phyloP scores from a whole-genome alignment of 1,284 basidiomycete genomes.

The Marasmius fiardii region DNA sequence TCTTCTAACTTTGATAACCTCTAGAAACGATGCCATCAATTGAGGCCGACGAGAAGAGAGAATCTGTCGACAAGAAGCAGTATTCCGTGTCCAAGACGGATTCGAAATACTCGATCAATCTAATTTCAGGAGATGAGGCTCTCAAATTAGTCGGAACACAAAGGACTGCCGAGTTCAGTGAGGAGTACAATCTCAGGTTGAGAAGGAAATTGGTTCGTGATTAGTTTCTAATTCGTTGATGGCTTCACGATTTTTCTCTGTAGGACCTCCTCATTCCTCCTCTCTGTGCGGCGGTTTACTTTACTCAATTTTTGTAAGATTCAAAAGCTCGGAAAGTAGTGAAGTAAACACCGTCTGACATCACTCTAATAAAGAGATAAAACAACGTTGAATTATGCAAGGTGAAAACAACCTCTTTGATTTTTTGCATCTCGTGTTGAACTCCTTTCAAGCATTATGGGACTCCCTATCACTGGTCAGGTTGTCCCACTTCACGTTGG shows the following conservation, averaged over 20 bases:
- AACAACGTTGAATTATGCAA: conserved; percentile 66
- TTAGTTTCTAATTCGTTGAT: neutral
- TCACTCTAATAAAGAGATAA: conserved; percentile 65
- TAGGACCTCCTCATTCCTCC: conserved; percentile 60
- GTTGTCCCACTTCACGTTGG: conserved; percentile 25
- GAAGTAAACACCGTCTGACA: neutral
- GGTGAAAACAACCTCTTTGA: conserved; percentile 27
- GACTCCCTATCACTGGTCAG: conserved; percentile 59
- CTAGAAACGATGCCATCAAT: neutral
- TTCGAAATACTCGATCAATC: conserved; percentile 24
- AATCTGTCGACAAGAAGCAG: neutral
- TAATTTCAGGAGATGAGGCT: conserved; percentile 50
- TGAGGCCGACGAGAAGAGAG: conserved; percentile 16
- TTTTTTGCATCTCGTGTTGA: conserved; percentile 6
- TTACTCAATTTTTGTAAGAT: conserved; percentile 59
- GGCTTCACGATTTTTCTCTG: neutral
- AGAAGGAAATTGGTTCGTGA: conserved; percentile 55
- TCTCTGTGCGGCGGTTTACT: conserved; percentile 63
- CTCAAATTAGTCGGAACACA: conserved; percentile 54
- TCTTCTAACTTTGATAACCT: no score
- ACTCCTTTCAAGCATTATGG: conserved; percentile 49
- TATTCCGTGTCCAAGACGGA: neutral
- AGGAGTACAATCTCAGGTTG: conserved; percentile 56
- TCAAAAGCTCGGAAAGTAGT: neutral
- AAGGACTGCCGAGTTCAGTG: conserved; percentile 49